These are phyloP conservation scores for Quercus mongolica DNA, from an alignment of 306 rosid species.

Conservation along the genomic window DNA sequence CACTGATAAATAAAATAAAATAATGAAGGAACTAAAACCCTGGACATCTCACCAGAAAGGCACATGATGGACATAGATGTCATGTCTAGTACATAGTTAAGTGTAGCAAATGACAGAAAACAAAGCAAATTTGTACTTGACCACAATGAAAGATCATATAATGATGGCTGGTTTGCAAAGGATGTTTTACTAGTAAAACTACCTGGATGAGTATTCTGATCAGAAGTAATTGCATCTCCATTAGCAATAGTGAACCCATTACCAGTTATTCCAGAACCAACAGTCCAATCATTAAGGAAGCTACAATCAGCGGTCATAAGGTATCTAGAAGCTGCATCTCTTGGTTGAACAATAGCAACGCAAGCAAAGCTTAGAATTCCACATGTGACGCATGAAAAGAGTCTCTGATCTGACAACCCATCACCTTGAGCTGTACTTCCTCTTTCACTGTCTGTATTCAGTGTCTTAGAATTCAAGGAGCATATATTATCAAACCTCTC, in stretches of 20 bases:
- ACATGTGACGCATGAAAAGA: conserved; percentile 95
- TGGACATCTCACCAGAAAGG: conserved; percentile 9
- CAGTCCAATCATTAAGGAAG: conserved; percentile 80
- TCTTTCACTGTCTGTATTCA: conserved; percentile 32
- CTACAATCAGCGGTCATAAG: conserved; percentile 92
- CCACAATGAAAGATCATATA: conserved; percentile 19
- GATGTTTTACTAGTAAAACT: conserved; percentile 26
- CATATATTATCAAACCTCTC: conserved; percentile 39
- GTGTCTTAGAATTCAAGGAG: conserved; percentile 46
- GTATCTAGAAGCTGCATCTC: conserved; percentile 80
- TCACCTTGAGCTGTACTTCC: conserved; percentile 44
- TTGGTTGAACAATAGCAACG: conserved; percentile 88
- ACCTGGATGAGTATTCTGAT: conserved; percentile 46
- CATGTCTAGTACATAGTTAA: conserved; percentile 6
- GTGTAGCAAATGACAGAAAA: conserved; percentile 7
- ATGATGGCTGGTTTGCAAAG: conserved; percentile 10
- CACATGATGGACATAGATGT: background rate
- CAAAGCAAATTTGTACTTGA: conserved; percentile 10
- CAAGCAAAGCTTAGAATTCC: conserved; percentile 94
- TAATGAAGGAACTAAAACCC: background rate
- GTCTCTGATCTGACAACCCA: conserved; percentile 79
- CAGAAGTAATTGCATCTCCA: conserved; percentile 40
- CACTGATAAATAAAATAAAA: background rate
- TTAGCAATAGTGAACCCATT: conserved; percentile 30
- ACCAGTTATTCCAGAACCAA: conserved; percentile 58